Evolutionary conservation across 1,284 basidiomycete species (phyloP), one percentile per base, ranked within the genome.

Genomic region (Trichosporon coremiiforme): DNA sequence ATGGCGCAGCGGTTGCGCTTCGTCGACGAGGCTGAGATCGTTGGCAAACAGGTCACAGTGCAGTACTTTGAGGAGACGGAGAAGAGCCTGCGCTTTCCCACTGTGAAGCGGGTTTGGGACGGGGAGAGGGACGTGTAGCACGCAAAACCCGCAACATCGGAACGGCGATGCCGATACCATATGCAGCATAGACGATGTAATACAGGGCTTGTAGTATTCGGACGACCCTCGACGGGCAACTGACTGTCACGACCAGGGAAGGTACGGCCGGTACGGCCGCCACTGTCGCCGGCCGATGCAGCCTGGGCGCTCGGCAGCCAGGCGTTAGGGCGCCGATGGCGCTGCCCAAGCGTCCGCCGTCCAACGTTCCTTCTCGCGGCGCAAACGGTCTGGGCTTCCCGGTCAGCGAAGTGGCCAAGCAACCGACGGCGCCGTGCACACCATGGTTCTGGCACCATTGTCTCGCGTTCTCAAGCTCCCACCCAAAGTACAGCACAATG

Each of bases 31-130:
- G 31, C 29, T 17, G 64, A 64, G 2, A 10, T 63, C 13, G 68
- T 81, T n/a, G 82, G 82, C 4, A 82, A 79, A 68, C 70, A 77
- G 67, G 77, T 84, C 31, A 84, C 82, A 4, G 80, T 83, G 12
- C 78, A 82, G 70, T 83, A 80, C 69, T 84, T 84, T 70, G 75
- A 71, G 9, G 82, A 84, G 71, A 77, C 76, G 15, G 72, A 74
- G 13, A 73, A 66, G 45, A 81, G 79, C 68, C 68, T 84, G 64
- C 68, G 82, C 41, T 84, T 84, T 65, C 82, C 82, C 2, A 65
- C 80, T 12, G 71, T 83, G 35, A 84, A 84, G 71, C 69, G 72
- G 45, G 73, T 84, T 9, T 83, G 79, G 78, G 77, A 77, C 31
- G 81, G 78, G 0, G 74, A 73, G 70, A 68, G 81, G 69, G 74